phyloP scores from a whole-genome alignment of 768 basidiomycete species.

The Clavaria fumosa region DNA sequence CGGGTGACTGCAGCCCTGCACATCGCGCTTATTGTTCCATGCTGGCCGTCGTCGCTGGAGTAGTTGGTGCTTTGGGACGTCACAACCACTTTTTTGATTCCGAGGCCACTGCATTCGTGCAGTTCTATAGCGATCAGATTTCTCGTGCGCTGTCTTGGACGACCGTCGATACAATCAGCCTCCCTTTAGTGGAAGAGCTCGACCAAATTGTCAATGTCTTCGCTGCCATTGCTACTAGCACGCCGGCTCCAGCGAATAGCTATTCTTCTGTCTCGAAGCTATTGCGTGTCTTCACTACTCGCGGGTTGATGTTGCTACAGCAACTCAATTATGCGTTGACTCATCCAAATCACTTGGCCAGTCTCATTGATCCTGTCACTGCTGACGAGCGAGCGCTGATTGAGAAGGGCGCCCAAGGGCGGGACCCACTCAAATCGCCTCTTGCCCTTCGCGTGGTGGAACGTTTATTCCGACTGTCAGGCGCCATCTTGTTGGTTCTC shows the following conservation, averaged over 20 bases:
- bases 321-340: conserved; percentile 83
- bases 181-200: conserved; percentile 69
- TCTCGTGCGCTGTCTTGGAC: conserved; percentile 69
- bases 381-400: conserved; percentile 54
- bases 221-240: conserved; percentile 50
- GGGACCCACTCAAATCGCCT: conserved; percentile 56
- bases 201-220: conserved; percentile 69
- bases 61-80: conserved; percentile 45
- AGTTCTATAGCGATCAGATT: conserved; percentile 73
- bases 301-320: conserved; percentile 62
- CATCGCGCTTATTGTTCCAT: conserved; percentile 76
- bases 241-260: conserved; percentile 28
- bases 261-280: conserved; percentile 45
- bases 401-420: conserved; percentile 41
- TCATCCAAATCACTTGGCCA: conserved; percentile 79
- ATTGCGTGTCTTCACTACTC: conserved; percentile 50
- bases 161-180: conserved; percentile 58
- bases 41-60: conserved; percentile 62
- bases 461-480: conserved; percentile 52
- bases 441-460: conserved; percentile 58
- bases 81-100: conserved; percentile 69
- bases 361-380: conserved; percentile 66
- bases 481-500: conserved; percentile 54
- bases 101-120: conserved; percentile 75
- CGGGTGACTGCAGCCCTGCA: conserved; percentile 61